Conservation (phyloP, 768 basidiomycete genomes). For the Tulasnella sp. region DNA sequence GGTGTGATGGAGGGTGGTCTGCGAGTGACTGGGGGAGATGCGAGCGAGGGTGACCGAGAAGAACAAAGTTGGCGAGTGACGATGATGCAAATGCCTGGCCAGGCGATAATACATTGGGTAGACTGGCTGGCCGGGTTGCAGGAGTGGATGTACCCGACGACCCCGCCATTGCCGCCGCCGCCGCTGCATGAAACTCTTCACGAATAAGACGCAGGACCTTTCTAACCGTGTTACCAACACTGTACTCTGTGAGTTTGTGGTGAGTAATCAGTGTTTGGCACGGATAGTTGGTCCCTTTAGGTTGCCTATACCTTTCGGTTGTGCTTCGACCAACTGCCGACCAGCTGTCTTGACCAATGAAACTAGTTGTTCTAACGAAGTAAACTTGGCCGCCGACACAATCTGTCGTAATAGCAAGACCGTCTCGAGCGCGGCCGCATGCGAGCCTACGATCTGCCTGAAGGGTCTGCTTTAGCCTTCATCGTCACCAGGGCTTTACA, state of each 20-base stretch:
- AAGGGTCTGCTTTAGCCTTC: background rate
- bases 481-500: background rate
- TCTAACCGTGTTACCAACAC: conserved; percentile 88
- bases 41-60: conserved; percentile 53
- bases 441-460: conserved; percentile 87
- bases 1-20: background rate
- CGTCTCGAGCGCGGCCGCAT: conserved; percentile 80
- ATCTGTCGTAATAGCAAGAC: conserved; percentile 79
- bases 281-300: background rate
- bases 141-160: conserved; percentile 23
- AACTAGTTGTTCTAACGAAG: conserved; percentile 75
- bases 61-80: conserved; percentile 74
- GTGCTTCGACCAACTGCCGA: conserved; percentile 69
- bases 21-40: conserved; percentile 29
- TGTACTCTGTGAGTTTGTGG: conserved; percentile 64
- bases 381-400: conserved; percentile 74
- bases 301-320: conserved; percentile 69
- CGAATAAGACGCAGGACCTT: conserved; percentile 87
- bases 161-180: conserved; percentile 30
- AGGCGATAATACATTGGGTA: conserved; percentile 20
- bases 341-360: conserved; percentile 70
- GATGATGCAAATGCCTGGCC: conserved; percentile 22
- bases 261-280: background rate
- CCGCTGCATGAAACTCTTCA: conserved; percentile 86
- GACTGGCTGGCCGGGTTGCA: background rate